phyloP scores from a whole-genome alignment of 108 stramenopile species.

The Nitzschia sp. region DNA sequence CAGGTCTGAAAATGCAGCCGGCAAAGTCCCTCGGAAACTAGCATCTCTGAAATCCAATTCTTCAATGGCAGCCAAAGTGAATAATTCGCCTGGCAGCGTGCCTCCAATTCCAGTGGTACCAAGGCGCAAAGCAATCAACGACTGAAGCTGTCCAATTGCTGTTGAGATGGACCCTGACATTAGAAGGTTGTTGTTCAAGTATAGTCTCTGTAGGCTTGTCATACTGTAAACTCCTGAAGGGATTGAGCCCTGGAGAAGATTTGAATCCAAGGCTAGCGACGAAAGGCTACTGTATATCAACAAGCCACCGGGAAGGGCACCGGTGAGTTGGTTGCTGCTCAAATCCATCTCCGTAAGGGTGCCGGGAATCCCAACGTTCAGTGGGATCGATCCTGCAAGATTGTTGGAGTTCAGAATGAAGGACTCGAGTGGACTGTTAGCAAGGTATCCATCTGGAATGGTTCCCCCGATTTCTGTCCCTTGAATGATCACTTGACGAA shows the following conservation, averaged over 20 bases:
- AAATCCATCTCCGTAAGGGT: background rate
- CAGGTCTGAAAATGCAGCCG: slow-evolving; percentile 13
- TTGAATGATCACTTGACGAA: slow-evolving; percentile 7
- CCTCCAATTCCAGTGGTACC: slow-evolving; percentile 42
- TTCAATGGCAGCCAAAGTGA: slow-evolving; percentile 24
- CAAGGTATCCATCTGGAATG: slow-evolving; percentile 1
- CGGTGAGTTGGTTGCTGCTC: slow-evolving; percentile 1
- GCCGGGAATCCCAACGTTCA: background rate
- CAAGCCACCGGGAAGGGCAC: slow-evolving; percentile 3
- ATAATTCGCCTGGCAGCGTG: slow-evolving; percentile 37
- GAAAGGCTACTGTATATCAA: slow-evolving; percentile 9
- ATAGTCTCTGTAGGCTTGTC: slow-evolving; percentile 27
- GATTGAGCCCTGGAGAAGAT: slow-evolving; percentile 39
- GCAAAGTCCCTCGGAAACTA: slow-evolving; percentile 30
- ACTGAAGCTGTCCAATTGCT: slow-evolving; percentile 43
- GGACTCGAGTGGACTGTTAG: slow-evolving; percentile 29
- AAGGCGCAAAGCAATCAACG: slow-evolving; percentile 16
- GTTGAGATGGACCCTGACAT: slow-evolving; percentile 46
- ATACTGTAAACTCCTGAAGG: slow-evolving; percentile 40
- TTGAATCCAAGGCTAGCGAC: slow-evolving; percentile 41
- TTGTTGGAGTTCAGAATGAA: slow-evolving; percentile 45
- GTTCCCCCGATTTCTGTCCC: slow-evolving; percentile 2
- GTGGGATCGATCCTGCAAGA: slow-evolving; percentile 43
- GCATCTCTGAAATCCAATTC: slow-evolving; percentile 51
- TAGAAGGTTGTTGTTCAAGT: slow-evolving; percentile 40